Base-by-base conservation (phyloP, 1,139 yeast genomes). In the Lodderomyces margitis region DNA sequence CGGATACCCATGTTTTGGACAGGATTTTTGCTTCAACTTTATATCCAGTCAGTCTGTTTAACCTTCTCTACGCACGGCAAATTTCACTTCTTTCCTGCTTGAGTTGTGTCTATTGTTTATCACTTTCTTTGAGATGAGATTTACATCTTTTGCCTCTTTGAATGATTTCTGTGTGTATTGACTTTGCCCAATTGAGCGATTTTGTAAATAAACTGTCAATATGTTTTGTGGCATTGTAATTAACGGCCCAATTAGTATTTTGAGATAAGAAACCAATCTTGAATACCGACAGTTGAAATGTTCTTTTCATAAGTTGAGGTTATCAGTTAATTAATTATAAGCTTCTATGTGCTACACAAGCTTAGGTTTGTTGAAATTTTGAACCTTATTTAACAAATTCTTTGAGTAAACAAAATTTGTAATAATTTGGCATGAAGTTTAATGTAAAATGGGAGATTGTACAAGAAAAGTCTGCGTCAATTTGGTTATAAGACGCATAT, bases 151-250 rank as follows among this genome's bases (percentile, higher is more conserved):
- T 23, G 11, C 11, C 25, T 23, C n/a, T 5, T 9, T 23, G 11
- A 4, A 23, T 23, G 9, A 21, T 21, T 21, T n/a, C 30, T n/a
- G 16, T 25, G 30, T 25, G 16, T 3, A 5, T 12, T n/a, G 4
- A n/a, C 10, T n/a, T 25, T 16, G 16, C 32, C 32, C 19, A 15
- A 28, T 15, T 14, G 17, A 15, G 32, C 11, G 5, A 7, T 6
- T 28, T 28, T 28, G 32, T 28, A 28, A 28, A 28, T 15, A 28
- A 28, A 12, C 17, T 28, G 32, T 12, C 32, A 28, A 28, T 12
- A 27, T 12, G 31, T 14, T 28, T 7, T 15, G 32, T 28, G 11
- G 14, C 5, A 28, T 3, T 4, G 32, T n/a, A 15, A 23, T 23
- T 9, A 23, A 23, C n/a, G 25, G 25, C 11, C 25, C 25, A 23